A percentile compares a stretch with the other conserved stretches of the same genome.
phyloP scores from a whole-genome alignment of 345 rosid genomes.

The Lenwebbia sp. region DNA sequence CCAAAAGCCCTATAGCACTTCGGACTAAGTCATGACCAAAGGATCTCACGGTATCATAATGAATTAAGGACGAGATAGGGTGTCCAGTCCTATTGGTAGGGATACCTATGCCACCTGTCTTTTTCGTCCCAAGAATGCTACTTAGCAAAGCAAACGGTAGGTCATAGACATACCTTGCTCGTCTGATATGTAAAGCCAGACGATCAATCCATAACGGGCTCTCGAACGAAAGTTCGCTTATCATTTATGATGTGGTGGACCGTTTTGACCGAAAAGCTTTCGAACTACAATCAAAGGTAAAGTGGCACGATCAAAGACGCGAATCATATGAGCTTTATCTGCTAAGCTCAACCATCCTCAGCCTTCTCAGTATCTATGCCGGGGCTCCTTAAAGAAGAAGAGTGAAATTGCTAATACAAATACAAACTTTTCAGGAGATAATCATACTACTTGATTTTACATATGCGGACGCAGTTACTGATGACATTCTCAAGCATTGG shows the following conservation, averaged over 20 bases:
- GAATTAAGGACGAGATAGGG: too few species aligned
- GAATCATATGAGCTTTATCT: neutral
- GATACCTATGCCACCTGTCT: too few species aligned
- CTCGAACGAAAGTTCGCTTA: neutral
- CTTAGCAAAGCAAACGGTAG: too few species aligned
- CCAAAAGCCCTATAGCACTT: too few species aligned
- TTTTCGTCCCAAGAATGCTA: too few species aligned
- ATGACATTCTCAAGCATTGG: neutral
- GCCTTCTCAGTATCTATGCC: neutral
- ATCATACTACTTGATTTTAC: neutral
- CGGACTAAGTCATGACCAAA: too few species aligned
- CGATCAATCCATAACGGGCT: neutral
- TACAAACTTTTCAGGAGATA: neutral
- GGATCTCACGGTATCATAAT: too few species aligned
- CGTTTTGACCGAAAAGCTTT: neutral
- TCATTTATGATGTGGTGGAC: neutral
- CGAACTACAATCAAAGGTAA: neutral
- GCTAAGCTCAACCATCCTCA: neutral
- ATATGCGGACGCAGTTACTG: neutral
- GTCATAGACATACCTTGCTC: too few species aligned
- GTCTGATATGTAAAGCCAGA: neutral
- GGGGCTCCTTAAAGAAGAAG: neutral
- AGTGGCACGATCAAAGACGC: neutral
- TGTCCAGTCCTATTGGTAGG: too few species aligned
- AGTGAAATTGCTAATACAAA: neutral